Base-by-base conservation (phyloP, 2,329 filamentous ascomycete genomes). In the Pseudocercospora eumusae region DNA sequence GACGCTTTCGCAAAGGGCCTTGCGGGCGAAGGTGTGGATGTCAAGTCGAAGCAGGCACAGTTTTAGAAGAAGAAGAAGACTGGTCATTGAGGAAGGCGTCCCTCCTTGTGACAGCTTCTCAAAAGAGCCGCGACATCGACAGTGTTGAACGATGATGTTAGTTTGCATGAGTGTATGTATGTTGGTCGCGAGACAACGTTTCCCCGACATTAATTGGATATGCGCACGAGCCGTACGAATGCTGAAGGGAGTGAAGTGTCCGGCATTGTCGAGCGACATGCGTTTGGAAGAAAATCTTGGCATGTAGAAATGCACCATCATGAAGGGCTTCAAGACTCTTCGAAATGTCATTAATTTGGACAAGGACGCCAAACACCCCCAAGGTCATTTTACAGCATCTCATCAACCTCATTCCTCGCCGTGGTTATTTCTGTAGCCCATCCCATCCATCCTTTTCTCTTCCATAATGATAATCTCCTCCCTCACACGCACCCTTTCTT, bases 1-100 rank as follows among this genome's bases (percentile, higher is more conserved):
- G 76, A 78, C 7, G 67, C 75, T 53, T 82, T 77, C 63, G 70
- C 76, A 66, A 66, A 75, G 23, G 76, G 76, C 0, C 60, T 81
- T 64, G 76, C 79, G 68, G 71, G 71, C 45, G 75, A 75, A 10
- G 79, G 80, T 1, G 66, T 81, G 23, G 75, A 78, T 45, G 68
- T 75, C 25, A 68, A 64, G 25, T 72, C 67, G 28, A 73, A 72
- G 60, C 71, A 73, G 62, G 71, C 71, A 13, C 47, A 50, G 23
- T 50, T 50, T 11, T 50, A 28, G n/a, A n/a, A n/a, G n/a, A n/a
- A n/a, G n/a, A n/a, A n/a, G n/a, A n/a, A n/a, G n/a, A n/a, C n/a
- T n/a, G n/a, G n/a, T n/a, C n/a, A n/a, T n/a, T n/a, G n/a, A n/a
- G n/a, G n/a, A n/a, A n/a, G n/a, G n/a, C n/a, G n/a, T n/a, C n/a